phyloP scores from a whole-genome alignment of 345 rosid species.

The Moricandia arvensis region DNA sequence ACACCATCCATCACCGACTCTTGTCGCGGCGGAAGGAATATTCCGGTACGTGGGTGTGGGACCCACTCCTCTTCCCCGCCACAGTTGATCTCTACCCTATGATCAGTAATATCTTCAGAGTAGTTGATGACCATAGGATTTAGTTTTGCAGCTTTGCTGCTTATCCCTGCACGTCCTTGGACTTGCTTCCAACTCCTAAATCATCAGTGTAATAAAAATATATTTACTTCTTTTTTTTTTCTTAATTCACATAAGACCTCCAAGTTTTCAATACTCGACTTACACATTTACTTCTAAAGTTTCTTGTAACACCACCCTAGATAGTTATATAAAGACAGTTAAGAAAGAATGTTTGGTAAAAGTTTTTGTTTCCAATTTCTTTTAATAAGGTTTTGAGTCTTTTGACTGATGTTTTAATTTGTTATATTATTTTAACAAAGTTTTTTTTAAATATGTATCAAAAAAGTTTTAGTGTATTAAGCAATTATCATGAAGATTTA shows the following conservation, averaged over 20 bases:
- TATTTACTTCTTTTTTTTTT: not conserved
- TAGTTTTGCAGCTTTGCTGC: constrained; percentile 27
- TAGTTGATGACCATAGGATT: constrained; percentile 4
- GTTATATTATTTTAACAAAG: not conserved
- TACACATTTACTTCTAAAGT: not conserved
- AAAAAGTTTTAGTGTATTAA: not conserved
- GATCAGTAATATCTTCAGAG: constrained; percentile 5
- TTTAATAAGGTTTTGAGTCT: not conserved
- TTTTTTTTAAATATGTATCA: not conserved
- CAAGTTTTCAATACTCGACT: not conserved
- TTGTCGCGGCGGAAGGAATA: constrained; percentile 58
- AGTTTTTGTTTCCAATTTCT: not conserved
- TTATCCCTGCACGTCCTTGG: constrained; percentile 23
- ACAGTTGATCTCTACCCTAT: not conserved
- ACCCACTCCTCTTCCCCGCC: constrained; percentile 44
- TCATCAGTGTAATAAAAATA: not conserved
- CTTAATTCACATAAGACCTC: not conserved
- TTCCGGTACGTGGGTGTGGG: constrained; percentile 73
- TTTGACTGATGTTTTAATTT: not conserved
- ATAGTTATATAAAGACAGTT: not conserved
- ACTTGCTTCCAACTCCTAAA: constrained; percentile 33
- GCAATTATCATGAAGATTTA: not conserved
- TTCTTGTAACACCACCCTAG: not conserved
- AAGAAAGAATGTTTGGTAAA: not conserved
- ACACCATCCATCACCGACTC: constrained; percentile 63